Base-by-base conservation (phyloP, 2,329 filamentous ascomycete genomes). In the Trichothecium sympodiale region DNA sequence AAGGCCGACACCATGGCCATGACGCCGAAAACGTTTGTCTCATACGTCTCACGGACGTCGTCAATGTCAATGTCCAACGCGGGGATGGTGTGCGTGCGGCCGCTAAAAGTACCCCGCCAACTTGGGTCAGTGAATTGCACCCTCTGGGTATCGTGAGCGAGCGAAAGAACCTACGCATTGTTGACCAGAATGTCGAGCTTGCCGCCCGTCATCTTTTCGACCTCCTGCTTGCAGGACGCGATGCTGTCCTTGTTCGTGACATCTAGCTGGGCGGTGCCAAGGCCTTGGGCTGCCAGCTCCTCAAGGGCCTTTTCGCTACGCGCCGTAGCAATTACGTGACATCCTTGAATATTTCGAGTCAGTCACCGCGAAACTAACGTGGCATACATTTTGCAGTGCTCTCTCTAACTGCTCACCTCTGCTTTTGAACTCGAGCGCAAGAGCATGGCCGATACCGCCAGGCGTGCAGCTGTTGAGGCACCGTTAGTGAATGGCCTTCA, bases 1-100 rank as follows among this genome's bases (percentile, higher is more conserved):
- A 74, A 74, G 20, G 61, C 57, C 45, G 69, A 59, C 35, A 62
- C 64, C 59, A 70, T 71, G 48, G 66, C 61, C 67, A 76, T 74
- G 43, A 69, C 62, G 29, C 66, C 66, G 41, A 76, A 72, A 29
- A 75, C 67, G 44, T 75, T 75, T 43, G 67, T 65, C 50, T 74
- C 70, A 36, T 70, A 74, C 2, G 67, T 70, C 40, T 57, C 50
- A 39, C 69, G 69, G 4, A 71, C 67, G 34, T 71, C 69, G 35
- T 65, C 60, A 7, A 74, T 46, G 34, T 67, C 60, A 31, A 71
- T 61, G 46, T 74, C 70, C 2, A 67, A 59, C 1, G 68, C 66
- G 0, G 70, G 67, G 34, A 68, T 62, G 13, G 62, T 67, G 48
- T 70, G 63, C 3, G 64, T 66, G 37, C 65, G 61, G 37, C 69